phyloP scores from a whole-genome alignment of 2,329 filamentous ascomycete species.

The Diaporthe vexans region DNA sequence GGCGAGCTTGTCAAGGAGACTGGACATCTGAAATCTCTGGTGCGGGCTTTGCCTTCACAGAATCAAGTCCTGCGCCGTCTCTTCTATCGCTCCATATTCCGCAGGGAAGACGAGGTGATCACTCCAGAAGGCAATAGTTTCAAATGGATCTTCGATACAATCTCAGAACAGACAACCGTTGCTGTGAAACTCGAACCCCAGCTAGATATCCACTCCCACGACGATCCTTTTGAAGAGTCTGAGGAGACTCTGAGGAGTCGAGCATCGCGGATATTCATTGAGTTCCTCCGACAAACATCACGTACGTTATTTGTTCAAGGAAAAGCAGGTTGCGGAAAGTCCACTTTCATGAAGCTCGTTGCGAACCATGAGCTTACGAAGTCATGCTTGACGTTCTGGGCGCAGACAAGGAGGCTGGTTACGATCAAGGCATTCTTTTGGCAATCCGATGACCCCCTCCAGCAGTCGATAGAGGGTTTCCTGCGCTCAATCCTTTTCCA shows the following conservation, averaged over 20 bases:
- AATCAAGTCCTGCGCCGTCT: conserved; percentile 17
- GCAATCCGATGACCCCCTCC: conserved; percentile 37
- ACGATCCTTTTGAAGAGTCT: neutral
- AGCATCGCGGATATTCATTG: neutral
- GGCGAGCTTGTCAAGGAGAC: neutral
- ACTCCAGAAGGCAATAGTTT: conserved; percentile 44
- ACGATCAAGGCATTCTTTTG: conserved; percentile 42
- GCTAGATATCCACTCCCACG: neutral
- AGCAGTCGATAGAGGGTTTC: conserved; percentile 43
- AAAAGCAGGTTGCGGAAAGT: conserved; percentile 40
- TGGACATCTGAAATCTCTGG: neutral
- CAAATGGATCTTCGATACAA: conserved; percentile 43
- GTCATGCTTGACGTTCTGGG: conserved; percentile 17
- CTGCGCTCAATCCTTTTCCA: conserved; percentile 44
- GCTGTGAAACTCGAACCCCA: neutral
- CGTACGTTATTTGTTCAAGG: conserved; percentile 25
- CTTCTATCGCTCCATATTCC: conserved; percentile 24
- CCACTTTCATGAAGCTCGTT: conserved; percentile 36
- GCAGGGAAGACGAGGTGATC: conserved; percentile 35
- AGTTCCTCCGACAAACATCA: neutral
- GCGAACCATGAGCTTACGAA: neutral
- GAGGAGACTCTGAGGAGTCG: neutral
- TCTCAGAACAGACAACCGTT: neutral
- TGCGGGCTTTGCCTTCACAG: neutral
- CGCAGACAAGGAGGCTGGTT: conserved; percentile 26